phyloP scores from a whole-genome alignment of 2,329 filamentous ascomycete genomes.

The Thermoascus crustaceus region DNA sequence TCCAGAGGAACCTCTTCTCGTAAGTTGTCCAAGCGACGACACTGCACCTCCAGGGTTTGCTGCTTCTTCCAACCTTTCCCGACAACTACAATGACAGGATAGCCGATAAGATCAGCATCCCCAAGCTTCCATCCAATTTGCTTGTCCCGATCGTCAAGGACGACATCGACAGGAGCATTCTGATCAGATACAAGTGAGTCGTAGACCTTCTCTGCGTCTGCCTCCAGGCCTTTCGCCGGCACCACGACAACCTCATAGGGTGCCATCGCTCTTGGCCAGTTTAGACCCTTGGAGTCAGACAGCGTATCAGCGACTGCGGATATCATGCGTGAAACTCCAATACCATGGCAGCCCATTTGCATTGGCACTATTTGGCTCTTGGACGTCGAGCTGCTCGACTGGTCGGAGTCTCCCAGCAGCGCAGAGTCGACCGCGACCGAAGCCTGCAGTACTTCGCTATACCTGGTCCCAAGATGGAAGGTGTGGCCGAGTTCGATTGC shows the following conservation, averaged over 20 bases:
- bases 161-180: slow-evolving; percentile 46
- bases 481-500: slow-evolving; percentile 92
- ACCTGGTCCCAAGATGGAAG: slow-evolving; percentile 85
- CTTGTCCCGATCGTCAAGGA: slow-evolving; percentile 65
- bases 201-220: slow-evolving; percentile 52
- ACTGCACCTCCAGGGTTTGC: slow-evolving; percentile 67
- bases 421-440: slow-evolving; percentile 43
- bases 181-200: slow-evolving; percentile 44
- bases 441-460: slow-evolving; percentile 66
- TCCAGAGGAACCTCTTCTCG: slow-evolving; percentile 52
- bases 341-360: slow-evolving; percentile 95
- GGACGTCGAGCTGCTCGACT: slow-evolving; percentile 15
- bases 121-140: slow-evolving; percentile 75
- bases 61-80: slow-evolving; percentile 60
- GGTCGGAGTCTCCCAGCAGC: slow-evolving; percentile 9
- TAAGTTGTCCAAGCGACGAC: slow-evolving; percentile 53
- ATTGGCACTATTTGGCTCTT: slow-evolving; percentile 46
- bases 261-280: slow-evolving; percentile 81
- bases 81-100: slow-evolving; percentile 72
- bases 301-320: slow-evolving; percentile 74
- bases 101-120: slow-evolving; percentile 84
- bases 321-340: slow-evolving; percentile 85
- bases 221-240: slow-evolving; percentile 39
- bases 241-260: slow-evolving; percentile 73
- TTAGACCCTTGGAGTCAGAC: slow-evolving; percentile 63